Evolutionary conservation across 1,139 yeast species (phyloP).

Genomic region (Sugiyamaella novakii): DNA sequence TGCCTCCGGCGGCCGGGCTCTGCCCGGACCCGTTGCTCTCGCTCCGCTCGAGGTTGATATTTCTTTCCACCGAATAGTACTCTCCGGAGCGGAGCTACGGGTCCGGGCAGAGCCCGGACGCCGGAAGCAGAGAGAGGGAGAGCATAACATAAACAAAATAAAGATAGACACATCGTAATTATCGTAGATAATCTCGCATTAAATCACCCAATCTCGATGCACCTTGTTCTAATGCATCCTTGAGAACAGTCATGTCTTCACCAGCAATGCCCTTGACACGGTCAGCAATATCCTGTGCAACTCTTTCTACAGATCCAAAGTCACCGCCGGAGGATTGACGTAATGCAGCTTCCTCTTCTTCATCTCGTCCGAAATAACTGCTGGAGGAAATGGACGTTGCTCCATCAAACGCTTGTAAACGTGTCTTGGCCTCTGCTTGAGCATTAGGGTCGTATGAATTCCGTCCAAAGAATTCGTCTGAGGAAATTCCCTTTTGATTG

Average conservation of each 20-base stretch:
- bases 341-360: conserved; percentile 47
- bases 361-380: conserved; percentile 89
- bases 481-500: conserved; percentile 87
- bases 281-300: conserved; percentile 69
- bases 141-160: conserved; percentile 2
- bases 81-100: conserved; percentile 9
- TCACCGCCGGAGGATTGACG: conserved; percentile 37
- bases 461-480: conserved; percentile 92
- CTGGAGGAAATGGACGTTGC: conserved; percentile 91
- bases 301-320: conserved; percentile 52
- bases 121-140: conserved; percentile 1
- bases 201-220: conserved; percentile 84
- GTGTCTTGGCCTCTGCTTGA: conserved; percentile 74
- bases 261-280: conserved; percentile 73
- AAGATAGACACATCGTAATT: conserved; percentile 20
- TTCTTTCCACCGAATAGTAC: too few species aligned
- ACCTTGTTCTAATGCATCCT: conserved; percentile 93
- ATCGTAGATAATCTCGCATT: conserved; percentile 78
- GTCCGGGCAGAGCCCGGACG: conserved; percentile 11
- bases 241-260: conserved; percentile 83
- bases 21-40: background rate
- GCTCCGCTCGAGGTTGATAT: background rate
- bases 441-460: conserved; percentile 79
- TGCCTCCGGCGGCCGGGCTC: conserved; percentile 7
- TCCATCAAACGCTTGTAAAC: conserved; percentile 77